These are phyloP conservation scores for Angomonas deanei DNA, from an alignment of 208 protist species.

Conservation along the genomic window DNA sequence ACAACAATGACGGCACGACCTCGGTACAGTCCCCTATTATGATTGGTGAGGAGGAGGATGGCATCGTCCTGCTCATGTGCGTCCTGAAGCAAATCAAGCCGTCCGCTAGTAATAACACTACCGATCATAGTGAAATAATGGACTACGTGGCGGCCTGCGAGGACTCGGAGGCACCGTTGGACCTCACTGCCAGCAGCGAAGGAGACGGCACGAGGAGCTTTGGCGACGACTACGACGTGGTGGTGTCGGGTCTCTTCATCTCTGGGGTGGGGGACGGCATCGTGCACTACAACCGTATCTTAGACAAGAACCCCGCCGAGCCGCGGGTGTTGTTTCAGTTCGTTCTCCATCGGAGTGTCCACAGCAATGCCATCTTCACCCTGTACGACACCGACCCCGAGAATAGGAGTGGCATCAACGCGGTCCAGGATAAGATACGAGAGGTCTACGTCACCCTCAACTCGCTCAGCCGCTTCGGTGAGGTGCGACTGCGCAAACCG, in stretches of 20 bases:
- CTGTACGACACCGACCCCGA: neutral
- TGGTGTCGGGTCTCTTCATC: conserved; percentile 68
- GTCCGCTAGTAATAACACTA: conserved; percentile 21
- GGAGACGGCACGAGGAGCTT: neutral
- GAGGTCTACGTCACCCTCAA: conserved; percentile 29
- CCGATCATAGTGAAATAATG: neutral
- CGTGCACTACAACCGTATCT: conserved; percentile 72
- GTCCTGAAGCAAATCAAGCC: conserved; percentile 64
- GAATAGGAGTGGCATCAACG: neutral
- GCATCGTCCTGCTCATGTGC: conserved; percentile 58
- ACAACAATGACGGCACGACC: neutral
- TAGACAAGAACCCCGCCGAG: conserved; percentile 82
- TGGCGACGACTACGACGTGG: conserved; percentile 24
- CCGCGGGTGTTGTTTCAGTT: conserved; percentile 70
- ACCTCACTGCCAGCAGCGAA: neutral
- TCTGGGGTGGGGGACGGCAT: conserved; percentile 56
- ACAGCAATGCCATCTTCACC: conserved; percentile 52
- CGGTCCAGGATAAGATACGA: conserved; percentile 9
- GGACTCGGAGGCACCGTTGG: neutral
- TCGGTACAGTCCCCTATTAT: neutral
- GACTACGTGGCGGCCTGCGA: neutral
- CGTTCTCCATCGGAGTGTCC: conserved; percentile 50
- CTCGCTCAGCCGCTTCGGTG: conserved; percentile 48
- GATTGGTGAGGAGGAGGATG: conserved; percentile 32
- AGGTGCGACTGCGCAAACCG: conserved; percentile 49